Conservation (phyloP, 176 grass and related monocot species). For the Thalia dealbata region DNA sequence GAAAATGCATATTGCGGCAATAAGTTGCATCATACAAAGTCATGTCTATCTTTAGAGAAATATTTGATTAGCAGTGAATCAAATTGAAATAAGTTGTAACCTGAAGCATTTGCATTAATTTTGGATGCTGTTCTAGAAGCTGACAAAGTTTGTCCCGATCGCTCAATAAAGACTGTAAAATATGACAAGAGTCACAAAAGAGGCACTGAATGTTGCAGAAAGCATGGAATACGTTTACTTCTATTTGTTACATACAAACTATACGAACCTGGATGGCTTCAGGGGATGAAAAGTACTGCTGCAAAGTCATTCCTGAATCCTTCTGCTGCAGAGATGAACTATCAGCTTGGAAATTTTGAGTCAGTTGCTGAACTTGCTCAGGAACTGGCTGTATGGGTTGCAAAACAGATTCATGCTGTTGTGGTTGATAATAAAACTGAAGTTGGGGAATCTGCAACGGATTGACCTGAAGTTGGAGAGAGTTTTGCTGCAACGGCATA, state of each 20-base stretch:
- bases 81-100: conserved; percentile 2
- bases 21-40: neutral
- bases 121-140: conserved; percentile 81
- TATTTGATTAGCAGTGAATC: neutral
- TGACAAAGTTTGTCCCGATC: conserved; percentile 87
- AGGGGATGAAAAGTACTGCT: conserved; percentile 70
- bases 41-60: too few species aligned
- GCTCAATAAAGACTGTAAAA: conserved; percentile 54
- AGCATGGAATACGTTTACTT: neutral
- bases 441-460: conserved; percentile 56
- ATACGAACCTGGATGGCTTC: conserved; percentile 86
- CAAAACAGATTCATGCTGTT: conserved; percentile 49
- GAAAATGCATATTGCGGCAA: too few species aligned
- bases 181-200: neutral
- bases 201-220: conserved; percentile 1
- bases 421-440: conserved; percentile 47
- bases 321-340: conserved; percentile 37
- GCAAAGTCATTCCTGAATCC: conserved; percentile 49
- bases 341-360: conserved; percentile 42
- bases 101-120: conserved; percentile 99
- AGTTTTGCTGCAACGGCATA: conserved; percentile 32
- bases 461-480: conserved; percentile 43
- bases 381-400: conserved; percentile 29
- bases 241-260: neutral
- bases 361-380: conserved; percentile 38